Base-by-base conservation (phyloP, 805 yeast species). In the Zygoascus bituminiphila region DNA sequence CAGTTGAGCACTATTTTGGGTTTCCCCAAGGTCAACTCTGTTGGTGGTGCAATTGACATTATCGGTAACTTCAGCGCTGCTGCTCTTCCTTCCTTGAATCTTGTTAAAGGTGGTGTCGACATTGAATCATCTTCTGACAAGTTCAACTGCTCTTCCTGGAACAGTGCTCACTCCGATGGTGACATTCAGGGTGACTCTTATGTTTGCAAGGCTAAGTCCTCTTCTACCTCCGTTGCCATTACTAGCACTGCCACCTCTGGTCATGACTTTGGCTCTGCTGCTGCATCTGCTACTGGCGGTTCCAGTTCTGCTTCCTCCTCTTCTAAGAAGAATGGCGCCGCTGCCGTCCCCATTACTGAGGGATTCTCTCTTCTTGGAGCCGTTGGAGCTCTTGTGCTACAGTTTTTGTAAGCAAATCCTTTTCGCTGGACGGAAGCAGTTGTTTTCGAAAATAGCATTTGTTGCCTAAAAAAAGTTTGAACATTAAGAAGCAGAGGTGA, bases 61-160 rank as follows among this genome's bases (percentile, higher is more conserved):
- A 70, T 68, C 57, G 98, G 98, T 76, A 73, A 77, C 70, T 87
- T 88, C 71, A 74, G 81, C 66, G 77, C 80, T 63, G 93, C 93
- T 64, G 72, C 88, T 53, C 78, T 93, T 67, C 79, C 82, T 57
- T 62, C 78, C 31, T 79, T 93, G 67, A 73, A 69, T 60, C 78
- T 83, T 62, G 95, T 93, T 62, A 79, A 79, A 66, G 98, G 98
- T 79, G 96, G 95, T 69, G 94, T 89, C 72, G 72, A 73, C 63
- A 76, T 93, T 64, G 83, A 82, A 66, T 76, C 96, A 52, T 58
- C 64, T 39, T 65, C 71, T 50, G 84, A 86, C 65, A 82, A 84
- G 62, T 81, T 87, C 71, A 80, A 88, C 71, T 93, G 98, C 80
- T 67, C 75, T 54, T 73, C 76, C 48, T 87, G 89, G 74, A 77